phyloP scores from a whole-genome alignment of 352 stramenopile species.

The Globisporangium yorkense region DNA sequence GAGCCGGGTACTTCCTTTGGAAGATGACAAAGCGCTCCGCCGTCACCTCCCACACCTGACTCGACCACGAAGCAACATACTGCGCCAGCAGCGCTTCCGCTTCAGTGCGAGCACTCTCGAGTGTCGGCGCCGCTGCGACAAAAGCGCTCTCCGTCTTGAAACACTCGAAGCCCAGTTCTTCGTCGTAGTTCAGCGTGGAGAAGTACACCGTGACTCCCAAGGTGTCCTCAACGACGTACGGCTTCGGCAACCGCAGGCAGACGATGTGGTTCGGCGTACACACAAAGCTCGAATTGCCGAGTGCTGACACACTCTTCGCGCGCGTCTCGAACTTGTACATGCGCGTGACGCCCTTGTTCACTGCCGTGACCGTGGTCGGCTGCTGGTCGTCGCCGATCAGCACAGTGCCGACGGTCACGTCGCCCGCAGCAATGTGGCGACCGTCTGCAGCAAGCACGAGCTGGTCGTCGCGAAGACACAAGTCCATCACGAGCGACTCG shows the following conservation, averaged over 20 bases:
- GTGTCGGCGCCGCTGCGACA: not conserved
- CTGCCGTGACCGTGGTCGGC: conserved; percentile 10
- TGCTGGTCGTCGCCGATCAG: conserved; percentile 8
- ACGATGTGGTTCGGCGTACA: conserved; percentile 10
- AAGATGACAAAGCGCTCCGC: not conserved
- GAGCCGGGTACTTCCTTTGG: not conserved
- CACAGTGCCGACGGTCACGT: conserved; percentile 9
- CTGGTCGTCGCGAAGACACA: conserved; percentile 30
- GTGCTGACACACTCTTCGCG: conserved; percentile 3
- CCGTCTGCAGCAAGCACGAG: conserved; percentile 14
- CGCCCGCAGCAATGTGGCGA: conserved; percentile 6
- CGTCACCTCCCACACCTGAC: not conserved
- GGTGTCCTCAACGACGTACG: conserved; percentile 4
- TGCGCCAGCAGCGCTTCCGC: not conserved
- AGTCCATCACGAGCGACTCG: conserved; percentile 97
- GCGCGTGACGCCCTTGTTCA: conserved; percentile 11
- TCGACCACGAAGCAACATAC: not conserved
- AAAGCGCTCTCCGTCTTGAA: not conserved
- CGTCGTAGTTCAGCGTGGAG: not conserved
- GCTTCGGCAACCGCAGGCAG: conserved; percentile 10
- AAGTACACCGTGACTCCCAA: not conserved
- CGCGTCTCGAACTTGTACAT: conserved; percentile 9
- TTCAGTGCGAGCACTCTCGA: not conserved
- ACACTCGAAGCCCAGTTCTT: not conserved
- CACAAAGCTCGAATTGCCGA: conserved; percentile 1